A percentile compares a stretch with the other conserved stretches of the same genome.
phyloP scores from a whole-genome alignment of 2,329 filamentous ascomycete genomes.

The Pestalotiopsis sp. region DNA sequence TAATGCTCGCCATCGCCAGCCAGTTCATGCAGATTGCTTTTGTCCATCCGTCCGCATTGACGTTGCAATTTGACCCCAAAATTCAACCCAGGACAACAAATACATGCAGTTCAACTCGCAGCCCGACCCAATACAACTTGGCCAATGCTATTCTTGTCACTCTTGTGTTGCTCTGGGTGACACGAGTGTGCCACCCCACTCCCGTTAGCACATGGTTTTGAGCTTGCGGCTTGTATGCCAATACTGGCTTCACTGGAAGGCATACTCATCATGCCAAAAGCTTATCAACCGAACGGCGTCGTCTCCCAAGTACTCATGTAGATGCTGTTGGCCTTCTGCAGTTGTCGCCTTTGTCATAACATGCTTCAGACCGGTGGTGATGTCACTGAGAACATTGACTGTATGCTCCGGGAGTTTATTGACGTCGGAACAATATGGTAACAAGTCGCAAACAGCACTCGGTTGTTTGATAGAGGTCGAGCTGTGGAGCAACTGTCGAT shows the following conservation, averaged over 20 bases:
- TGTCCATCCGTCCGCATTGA: background rate
- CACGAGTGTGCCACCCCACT: background rate
- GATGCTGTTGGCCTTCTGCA: slow-evolving; percentile 22
- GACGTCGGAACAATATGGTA: slow-evolving; percentile 35
- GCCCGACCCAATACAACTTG: background rate
- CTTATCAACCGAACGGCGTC: slow-evolving; percentile 28
- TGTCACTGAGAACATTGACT: slow-evolving; percentile 35
- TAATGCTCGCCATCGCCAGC: background rate
- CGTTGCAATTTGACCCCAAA: background rate
- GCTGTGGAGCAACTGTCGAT: slow-evolving; percentile 29
- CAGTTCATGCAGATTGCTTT: background rate
- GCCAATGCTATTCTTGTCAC: background rate
- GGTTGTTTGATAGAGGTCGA: slow-evolving; percentile 13
- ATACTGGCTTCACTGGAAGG: slow-evolving; percentile 22
- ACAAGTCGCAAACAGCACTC: slow-evolving; percentile 28
- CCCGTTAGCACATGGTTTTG: background rate
- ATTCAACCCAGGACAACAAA: too few relatives aligned
- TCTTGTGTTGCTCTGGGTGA: too few relatives aligned
- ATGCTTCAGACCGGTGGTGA: slow-evolving; percentile 31
- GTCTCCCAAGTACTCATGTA: slow-evolving; percentile 27
- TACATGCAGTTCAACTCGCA: background rate
- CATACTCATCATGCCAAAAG: slow-evolving; percentile 33
- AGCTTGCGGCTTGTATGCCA: background rate
- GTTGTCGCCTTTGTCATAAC: slow-evolving; percentile 27
- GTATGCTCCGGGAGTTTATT: slow-evolving; percentile 29